Evolutionary conservation across 371 early-diverging fungal species (phyloP).

Genomic region (Nematocida sp.): DNA sequence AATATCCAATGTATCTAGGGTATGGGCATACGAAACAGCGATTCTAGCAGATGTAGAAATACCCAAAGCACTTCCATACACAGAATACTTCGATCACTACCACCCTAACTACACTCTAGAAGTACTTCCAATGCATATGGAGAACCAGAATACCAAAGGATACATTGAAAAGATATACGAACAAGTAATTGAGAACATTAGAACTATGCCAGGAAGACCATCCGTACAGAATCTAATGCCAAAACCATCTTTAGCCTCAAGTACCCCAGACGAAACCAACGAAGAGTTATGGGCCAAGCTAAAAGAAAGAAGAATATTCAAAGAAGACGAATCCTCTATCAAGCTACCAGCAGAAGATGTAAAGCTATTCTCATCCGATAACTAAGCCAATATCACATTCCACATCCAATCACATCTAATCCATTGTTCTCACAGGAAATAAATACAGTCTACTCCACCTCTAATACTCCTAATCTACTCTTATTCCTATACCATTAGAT

Average conservation of each 20-base stretch:
- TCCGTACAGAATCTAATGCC: constrained; percentile 86
- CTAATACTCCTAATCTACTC: too few relatives aligned
- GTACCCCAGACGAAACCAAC: constrained; percentile 59
- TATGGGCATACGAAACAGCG: constrained; percentile 93
- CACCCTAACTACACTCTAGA: constrained; percentile 76
- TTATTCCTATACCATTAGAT: constrained; percentile 6
- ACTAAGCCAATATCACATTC: too few relatives aligned
- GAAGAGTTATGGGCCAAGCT: constrained; percentile 56
- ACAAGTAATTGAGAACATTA: constrained; percentile 77
- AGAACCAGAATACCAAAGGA: constrained; percentile 77
- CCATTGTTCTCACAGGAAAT: too few relatives aligned
- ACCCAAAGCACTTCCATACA: constrained; percentile 73
- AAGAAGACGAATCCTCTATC: constrained; percentile 14
- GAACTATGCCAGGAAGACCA: constrained; percentile 78
- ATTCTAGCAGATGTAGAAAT: constrained; percentile 75
- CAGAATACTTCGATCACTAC: constrained; percentile 80
- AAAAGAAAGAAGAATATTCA: constrained; percentile 40
- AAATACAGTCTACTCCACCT: too few relatives aligned
- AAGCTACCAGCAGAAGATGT: not conserved
- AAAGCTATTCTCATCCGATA: too few relatives aligned
- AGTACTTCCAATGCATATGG: constrained; percentile 78
- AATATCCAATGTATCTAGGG: constrained; percentile 77
- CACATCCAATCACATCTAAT: too few relatives aligned
- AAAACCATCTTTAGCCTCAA: constrained; percentile 64
- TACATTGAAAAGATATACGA: constrained; percentile 69